Evolutionary conservation across 23 red algal genomes (phyloP), one percentile per base, ranked within the genome.

Genomic region (Pyropia yezoensis): DNA sequence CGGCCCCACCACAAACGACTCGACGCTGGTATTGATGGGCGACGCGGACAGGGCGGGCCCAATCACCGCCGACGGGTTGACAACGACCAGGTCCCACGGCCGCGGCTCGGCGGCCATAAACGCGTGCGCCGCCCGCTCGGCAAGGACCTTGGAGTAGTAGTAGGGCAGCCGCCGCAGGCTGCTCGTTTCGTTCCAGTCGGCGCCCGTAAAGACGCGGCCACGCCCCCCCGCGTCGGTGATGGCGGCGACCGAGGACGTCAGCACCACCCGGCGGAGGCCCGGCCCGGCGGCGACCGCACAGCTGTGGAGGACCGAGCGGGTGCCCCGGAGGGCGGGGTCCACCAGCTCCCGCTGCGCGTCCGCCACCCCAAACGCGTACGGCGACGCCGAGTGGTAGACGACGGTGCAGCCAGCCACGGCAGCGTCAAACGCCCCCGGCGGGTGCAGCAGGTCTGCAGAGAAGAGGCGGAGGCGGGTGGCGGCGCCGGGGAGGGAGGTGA

Each of bases 71-170:
- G 62, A 47, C 15, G 88, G 88, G 33, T 83, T 82, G 27, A 92
- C 69, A 1, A 74, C 71, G 22, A 83, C 72, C 14, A 92, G 63
- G 33, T 85, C 69, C 52, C 72, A 58, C 1, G 50, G 49, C 17
- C 23, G 27, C 1, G 9, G 2, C 0, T 70, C 57, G 21, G 76
- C 62, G 6, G 67, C 39, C 18, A 57, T 73, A 34, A 69, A 76
- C n/a, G 70, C 63, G 78, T 78, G 83, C 18, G 88, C 88, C 2
- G 68, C 66, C 45, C 71, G 71, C 50, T 92, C 88, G 6, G 88
- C 88, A 11, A 62, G 59, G 27, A 69, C 69, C 50, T 92, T 92
- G 50, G 72, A 74, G 60, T 83, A 79, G 67, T 71, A 63, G 56
- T 83, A 92, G 12, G 88, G 78, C 13, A 80, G 18, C 7, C 27